phyloP scores from a whole-genome alignment of 2,329 filamentous ascomycete genomes.

The Mycocentrospora acerina region DNA sequence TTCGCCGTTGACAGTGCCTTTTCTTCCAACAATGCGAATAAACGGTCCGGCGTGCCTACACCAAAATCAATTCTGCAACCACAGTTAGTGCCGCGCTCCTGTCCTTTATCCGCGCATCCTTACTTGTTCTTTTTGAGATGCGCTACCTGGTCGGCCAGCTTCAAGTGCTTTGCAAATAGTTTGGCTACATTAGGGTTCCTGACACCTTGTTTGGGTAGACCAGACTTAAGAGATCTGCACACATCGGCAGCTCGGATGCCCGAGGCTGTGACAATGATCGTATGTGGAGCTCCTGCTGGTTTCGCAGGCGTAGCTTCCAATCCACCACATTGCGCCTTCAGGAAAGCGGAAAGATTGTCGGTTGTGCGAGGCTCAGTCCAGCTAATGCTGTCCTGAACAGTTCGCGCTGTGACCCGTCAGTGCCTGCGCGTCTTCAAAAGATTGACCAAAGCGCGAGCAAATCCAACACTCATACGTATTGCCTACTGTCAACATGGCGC shows the following conservation, averaged over 20 bases:
- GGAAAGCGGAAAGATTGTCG: constrained; percentile 74
- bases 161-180: constrained; percentile 98
- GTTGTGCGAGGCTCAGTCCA: constrained; percentile 68
- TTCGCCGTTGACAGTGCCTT: constrained; percentile 70
- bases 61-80: constrained; percentile 74
- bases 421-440: not conserved
- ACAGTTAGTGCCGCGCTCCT: constrained; percentile 11
- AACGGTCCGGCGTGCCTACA: constrained; percentile 82
- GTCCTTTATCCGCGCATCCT: constrained; percentile 5
- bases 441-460: not conserved
- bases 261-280: constrained; percentile 81
- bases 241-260: constrained; percentile 85
- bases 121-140: constrained; percentile 66
- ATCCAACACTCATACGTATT: no score
- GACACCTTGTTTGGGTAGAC: constrained; percentile 36
- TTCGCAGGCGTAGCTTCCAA: constrained; percentile 65
- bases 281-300: constrained; percentile 67
- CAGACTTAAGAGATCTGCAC: constrained; percentile 73
- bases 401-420: constrained; percentile 57
- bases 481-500: no score
- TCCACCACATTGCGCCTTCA: constrained; percentile 66
- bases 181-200: constrained; percentile 82
- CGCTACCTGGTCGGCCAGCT: constrained; percentile 80
- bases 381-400: constrained; percentile 76
- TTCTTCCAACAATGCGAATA: constrained; percentile 81